Evolutionary conservation across 805 yeast genomes (phyloP).

Genomic region (Metschnikowia sp.): DNA sequence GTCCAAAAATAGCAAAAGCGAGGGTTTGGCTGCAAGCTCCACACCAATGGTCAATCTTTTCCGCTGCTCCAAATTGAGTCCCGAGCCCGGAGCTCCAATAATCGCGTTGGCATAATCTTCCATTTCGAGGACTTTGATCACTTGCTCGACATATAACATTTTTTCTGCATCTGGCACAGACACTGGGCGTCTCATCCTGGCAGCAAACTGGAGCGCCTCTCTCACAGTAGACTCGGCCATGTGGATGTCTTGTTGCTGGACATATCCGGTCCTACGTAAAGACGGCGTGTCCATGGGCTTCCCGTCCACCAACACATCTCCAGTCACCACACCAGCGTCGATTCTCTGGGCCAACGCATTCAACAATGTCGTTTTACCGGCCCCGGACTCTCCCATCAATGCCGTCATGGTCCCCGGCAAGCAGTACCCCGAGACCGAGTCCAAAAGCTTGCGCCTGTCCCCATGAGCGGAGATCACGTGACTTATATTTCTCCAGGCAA

Average conservation of each 20-base stretch:
- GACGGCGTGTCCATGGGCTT: constrained; percentile 45
- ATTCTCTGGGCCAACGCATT: constrained; percentile 53
- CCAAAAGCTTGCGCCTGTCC: constrained; percentile 33
- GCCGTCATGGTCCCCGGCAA: constrained; percentile 57
- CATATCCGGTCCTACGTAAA: constrained; percentile 55
- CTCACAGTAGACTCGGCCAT: constrained; percentile 43
- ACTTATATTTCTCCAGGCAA: constrained; percentile 58
- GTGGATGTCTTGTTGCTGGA: constrained; percentile 40
- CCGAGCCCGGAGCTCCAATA: constrained; percentile 44
- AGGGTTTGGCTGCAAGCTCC: constrained; percentile 57
- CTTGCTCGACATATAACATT: constrained; percentile 48
- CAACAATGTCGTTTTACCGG: constrained; percentile 57
- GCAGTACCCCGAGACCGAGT: constrained; percentile 29
- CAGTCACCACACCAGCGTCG: constrained; percentile 54
- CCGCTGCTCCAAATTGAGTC: constrained; percentile 53
- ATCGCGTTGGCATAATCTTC: constrained; percentile 50
- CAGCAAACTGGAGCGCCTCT: constrained; percentile 52
- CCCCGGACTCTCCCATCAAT: constrained; percentile 61
- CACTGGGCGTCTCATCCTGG: constrained; percentile 45
- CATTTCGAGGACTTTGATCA: constrained; percentile 51
- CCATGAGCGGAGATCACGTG: constrained; percentile 53
- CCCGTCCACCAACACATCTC: constrained; percentile 58
- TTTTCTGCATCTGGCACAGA: constrained; percentile 42
- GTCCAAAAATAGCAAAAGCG: constrained; percentile 46
- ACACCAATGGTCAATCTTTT: constrained; percentile 54